phyloP scores from a whole-genome alignment of 805 yeast genomes.

The Wickerhamia fluorescens region DNA sequence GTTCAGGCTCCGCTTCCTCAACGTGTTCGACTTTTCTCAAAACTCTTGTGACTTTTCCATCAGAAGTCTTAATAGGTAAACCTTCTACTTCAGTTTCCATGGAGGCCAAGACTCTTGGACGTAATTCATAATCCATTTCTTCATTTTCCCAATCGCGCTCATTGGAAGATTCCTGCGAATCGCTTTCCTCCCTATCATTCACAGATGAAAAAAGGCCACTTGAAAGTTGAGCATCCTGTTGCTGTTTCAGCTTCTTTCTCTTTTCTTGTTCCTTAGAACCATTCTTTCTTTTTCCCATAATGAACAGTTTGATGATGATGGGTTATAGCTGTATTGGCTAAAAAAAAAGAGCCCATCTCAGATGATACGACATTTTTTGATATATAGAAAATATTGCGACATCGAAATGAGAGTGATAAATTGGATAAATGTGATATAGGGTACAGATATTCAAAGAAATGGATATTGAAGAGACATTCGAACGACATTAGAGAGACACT shows the following conservation, averaged over 20 bases:
- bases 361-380: no score
- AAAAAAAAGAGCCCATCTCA: neutral
- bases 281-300: conserved; percentile 29
- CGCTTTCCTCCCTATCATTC: conserved; percentile 7
- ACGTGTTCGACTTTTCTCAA: conserved; percentile 22
- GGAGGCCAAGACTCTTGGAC: conserved; percentile 49
- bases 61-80: conserved; percentile 69
- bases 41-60: conserved; percentile 70
- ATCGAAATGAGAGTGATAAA: no score
- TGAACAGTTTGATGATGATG: neutral
- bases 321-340: neutral
- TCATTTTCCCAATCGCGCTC: conserved; percentile 53
- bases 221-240: conserved; percentile 34
- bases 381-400: no score
- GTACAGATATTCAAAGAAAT: no score
- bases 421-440: no score
- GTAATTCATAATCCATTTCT: conserved; percentile 72
- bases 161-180: conserved; percentile 7
- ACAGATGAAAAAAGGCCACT: conserved; percentile 25
- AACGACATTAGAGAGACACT: no score
- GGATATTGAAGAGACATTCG: no score
- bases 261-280: conserved; percentile 16
- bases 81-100: conserved; percentile 51
- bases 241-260: conserved; percentile 32
- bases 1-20: conserved; percentile 6